Evolutionary conservation across 2,329 filamentous ascomycete species (phyloP).

Genomic region (Microdochium bolleyi): DNA sequence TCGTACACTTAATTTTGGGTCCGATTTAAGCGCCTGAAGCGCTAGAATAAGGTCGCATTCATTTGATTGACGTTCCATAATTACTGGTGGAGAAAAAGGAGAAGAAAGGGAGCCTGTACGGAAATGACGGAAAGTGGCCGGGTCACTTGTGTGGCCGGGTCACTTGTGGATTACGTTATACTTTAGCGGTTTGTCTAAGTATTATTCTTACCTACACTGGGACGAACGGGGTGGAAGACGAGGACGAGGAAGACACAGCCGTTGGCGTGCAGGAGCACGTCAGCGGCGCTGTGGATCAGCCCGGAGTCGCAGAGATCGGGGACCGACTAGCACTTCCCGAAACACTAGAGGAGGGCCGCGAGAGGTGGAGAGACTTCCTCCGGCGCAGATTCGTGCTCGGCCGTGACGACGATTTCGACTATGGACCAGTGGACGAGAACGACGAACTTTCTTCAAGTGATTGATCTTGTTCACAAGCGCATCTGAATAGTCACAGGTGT

Average conservation of each 20-base stretch:
- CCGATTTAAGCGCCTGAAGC: too few relatives aligned
- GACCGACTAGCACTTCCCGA: slow-evolving; percentile 16
- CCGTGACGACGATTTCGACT: slow-evolving; percentile 73
- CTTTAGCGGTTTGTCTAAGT: too few relatives aligned
- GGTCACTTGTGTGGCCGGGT: too few relatives aligned
- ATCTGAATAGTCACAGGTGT: background rate
- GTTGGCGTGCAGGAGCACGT: background rate
- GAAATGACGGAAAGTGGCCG: too few relatives aligned
- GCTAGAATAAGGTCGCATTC: background rate
- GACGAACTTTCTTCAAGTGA: slow-evolving; percentile 49
- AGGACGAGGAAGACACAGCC: background rate
- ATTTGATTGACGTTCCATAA: background rate
- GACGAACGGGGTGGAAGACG: too few relatives aligned
- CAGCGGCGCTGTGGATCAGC: background rate
- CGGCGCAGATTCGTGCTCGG: slow-evolving; percentile 67
- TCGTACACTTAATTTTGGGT: too few relatives aligned
- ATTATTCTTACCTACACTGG: too few relatives aligned
- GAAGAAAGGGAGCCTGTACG: too few relatives aligned
- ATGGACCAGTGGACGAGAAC: slow-evolving; percentile 59
- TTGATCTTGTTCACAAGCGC: background rate
- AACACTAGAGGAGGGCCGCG: slow-evolving; percentile 57
- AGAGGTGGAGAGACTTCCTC: slow-evolving; percentile 66
- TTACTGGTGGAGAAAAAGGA: background rate
- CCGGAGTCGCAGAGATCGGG: background rate
- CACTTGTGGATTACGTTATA: too few relatives aligned